Conservation (phyloP, 495 filamentous ascomycete genomes). For the Trichoderma reesei region DNA sequence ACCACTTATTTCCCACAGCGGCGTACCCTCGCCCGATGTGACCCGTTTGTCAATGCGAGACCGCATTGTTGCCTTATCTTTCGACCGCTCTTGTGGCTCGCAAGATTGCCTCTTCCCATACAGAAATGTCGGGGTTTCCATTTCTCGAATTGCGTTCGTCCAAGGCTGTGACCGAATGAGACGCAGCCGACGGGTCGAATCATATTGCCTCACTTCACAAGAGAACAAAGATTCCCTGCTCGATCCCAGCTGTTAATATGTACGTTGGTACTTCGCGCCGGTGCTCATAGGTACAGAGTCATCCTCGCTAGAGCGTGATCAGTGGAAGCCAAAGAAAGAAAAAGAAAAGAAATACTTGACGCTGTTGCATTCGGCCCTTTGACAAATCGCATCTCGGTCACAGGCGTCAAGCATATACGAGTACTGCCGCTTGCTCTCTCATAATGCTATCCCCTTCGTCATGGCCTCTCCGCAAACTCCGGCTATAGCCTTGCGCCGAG, state of each 20-base stretch:
- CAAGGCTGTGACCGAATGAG: neutral
- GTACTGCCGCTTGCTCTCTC: neutral
- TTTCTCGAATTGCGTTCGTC: neutral
- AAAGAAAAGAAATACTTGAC: neutral
- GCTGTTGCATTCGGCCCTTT: constrained; percentile 4
- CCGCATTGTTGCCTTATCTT: neutral
- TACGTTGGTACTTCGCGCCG: neutral
- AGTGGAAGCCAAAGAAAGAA: neutral
- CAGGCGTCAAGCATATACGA: neutral
- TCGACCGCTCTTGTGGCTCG: neutral
- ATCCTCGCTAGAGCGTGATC: neutral
- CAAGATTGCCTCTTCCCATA: neutral
- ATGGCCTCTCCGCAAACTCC: neutral
- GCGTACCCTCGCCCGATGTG: too few species aligned
- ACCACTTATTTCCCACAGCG: too few species aligned
- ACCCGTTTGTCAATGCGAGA: neutral
- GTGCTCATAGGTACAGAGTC: neutral
- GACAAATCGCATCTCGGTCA: neutral
- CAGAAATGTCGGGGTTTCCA: neutral
- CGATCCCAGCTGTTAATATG: neutral
- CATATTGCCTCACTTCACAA: neutral
- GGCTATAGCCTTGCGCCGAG: too few species aligned
- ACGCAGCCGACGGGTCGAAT: neutral
- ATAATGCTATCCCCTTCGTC: neutral
- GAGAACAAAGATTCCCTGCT: neutral